Evolutionary conservation across 495 filamentous ascomycete species (phyloP).

Genomic region (Penicillium alfredii): DNA sequence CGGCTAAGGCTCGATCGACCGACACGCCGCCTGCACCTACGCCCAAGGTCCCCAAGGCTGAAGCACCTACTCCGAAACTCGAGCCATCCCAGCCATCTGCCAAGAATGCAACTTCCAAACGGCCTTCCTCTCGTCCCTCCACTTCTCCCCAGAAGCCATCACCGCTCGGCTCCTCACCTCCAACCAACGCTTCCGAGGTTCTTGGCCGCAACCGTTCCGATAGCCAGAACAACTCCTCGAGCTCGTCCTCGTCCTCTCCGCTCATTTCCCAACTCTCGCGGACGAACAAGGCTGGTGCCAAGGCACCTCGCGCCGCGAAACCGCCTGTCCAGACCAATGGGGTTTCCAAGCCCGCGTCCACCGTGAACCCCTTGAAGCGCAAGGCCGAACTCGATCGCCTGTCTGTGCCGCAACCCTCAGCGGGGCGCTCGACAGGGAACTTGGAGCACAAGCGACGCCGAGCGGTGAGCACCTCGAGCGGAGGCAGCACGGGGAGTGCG

Average conservation of each 20-base stretch:
- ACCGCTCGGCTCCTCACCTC: conserved; percentile 67
- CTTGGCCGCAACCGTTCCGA: conserved; percentile 39
- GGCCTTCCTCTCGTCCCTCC: conserved; percentile 33
- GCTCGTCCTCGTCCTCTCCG: conserved; percentile 40
- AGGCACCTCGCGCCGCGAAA: conserved; percentile 5
- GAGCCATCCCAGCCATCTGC: conserved; percentile 17
- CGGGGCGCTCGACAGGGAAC: conserved; percentile 28
- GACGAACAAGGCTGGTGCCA: conserved; percentile 15
- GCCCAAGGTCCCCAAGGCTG: conserved; percentile 19
- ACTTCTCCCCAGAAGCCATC: conserved; percentile 67
- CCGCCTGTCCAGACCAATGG: neutral
- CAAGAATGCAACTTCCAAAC: conserved; percentile 32
- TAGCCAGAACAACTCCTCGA: conserved; percentile 38
- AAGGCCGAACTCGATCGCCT: conserved; percentile 38
- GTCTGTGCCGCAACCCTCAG: conserved; percentile 16
- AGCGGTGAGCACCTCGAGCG: conserved; percentile 40
- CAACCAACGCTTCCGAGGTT: conserved; percentile 65
- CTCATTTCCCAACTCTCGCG: conserved; percentile 37
- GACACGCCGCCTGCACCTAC: conserved; percentile 9
- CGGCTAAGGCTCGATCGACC: conserved; percentile 12
- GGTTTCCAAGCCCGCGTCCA: conserved; percentile 14
- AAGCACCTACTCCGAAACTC: conserved; percentile 17
- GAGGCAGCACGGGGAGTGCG: conserved; percentile 42
- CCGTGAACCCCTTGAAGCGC: conserved; percentile 40
- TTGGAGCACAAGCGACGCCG: conserved; percentile 42